Percentiles rank a stretch among this genome's conserved stretches.
These are phyloP conservation scores for Telopea speciosissima DNA, from an alignment of 177 flowering plant species.

Conservation along the genomic window DNA sequence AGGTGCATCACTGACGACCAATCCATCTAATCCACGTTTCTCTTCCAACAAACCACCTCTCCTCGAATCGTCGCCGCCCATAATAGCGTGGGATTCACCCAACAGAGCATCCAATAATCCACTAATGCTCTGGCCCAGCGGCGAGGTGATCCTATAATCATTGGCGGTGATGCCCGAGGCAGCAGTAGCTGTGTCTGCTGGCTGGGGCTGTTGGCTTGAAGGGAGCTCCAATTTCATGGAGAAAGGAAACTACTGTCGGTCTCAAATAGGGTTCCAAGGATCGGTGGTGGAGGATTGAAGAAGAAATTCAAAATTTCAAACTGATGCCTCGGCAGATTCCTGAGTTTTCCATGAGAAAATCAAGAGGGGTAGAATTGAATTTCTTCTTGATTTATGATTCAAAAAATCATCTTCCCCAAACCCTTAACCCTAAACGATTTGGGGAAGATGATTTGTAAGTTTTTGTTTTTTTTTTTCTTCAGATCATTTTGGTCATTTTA, in stretches of 20 bases:
- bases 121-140: slow-evolving; percentile 18
- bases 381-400: no score
- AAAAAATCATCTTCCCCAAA: no score
- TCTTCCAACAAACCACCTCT: slow-evolving; percentile 11
- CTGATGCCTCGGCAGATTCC: no score
- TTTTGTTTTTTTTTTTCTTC: no score
- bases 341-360: no score
- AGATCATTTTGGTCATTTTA: no score
- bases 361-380: no score
- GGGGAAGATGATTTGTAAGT: no score
- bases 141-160: neutral
- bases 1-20: neutral
- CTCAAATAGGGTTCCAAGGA: slow-evolving; percentile 12
- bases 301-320: no score
- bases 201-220: slow-evolving; percentile 23
- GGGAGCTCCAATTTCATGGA: slow-evolving; percentile 26
- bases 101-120: slow-evolving; percentile 55
- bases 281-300: slow-evolving; percentile 1
- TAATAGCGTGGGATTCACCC: slow-evolving; percentile 34
- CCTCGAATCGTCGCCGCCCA: slow-evolving; percentile 7
- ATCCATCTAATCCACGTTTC: slow-evolving; percentile 20
- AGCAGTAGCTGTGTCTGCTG: neutral
- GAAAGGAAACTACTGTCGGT: neutral
- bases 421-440: no score
- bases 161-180: neutral